Base-by-base conservation (phyloP, 2,329 filamentous ascomycete genomes). In the Phaeosphaeria sp. region DNA sequence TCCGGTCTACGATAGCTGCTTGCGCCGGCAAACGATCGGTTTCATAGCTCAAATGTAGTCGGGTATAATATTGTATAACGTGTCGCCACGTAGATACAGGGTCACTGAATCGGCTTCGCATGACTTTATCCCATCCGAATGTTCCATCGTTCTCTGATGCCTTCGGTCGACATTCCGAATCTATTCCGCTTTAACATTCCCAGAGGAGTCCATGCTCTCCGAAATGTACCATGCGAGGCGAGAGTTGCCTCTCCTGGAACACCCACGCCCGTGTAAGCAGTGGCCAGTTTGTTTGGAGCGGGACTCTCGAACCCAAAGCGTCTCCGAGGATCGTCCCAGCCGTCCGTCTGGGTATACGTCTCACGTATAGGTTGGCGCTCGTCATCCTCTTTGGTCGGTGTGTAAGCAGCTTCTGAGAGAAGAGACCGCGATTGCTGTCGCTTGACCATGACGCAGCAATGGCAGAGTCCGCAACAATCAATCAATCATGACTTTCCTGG, bases 181-280 rank as follows among this genome's bases (percentile, higher is more conserved):
- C n/a, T n/a, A n/a, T 4, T 20, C 15, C 5, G 39, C 18, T 44
- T 18, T 21, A n/a, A 30, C 63, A 67, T 51, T 67, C 61, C 60
- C 60, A 67, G 6, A 57, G 11, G 1, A 67, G 21, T 49, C 66
- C 56, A 4, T 33, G 9, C 6, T 27, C 20, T 6, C 33, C 54
- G 33, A 62, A 68, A 36, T 67, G 61, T 6, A 69, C 48, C 3
- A 61, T 50, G 7, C 65, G 59, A 6, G 56, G 52, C 4, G 65
- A 61, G 6, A 68, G 53, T 7, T 59, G 24, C 8, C 65, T 53
- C 25, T 68, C 65, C 44, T 68, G 63, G 24, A 57, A 50, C 1
- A 64, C 63, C 65, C 63, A 68, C 1, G 33, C 65, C 7, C 65
- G 59, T 2, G 11, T 8, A 2, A 61, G 17, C 6, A 68, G 47